These are phyloP conservation scores for Thecaphora thlaspeos DNA, from an alignment of 1,284 basidiomycete species.

Conservation along the genomic window DNA sequence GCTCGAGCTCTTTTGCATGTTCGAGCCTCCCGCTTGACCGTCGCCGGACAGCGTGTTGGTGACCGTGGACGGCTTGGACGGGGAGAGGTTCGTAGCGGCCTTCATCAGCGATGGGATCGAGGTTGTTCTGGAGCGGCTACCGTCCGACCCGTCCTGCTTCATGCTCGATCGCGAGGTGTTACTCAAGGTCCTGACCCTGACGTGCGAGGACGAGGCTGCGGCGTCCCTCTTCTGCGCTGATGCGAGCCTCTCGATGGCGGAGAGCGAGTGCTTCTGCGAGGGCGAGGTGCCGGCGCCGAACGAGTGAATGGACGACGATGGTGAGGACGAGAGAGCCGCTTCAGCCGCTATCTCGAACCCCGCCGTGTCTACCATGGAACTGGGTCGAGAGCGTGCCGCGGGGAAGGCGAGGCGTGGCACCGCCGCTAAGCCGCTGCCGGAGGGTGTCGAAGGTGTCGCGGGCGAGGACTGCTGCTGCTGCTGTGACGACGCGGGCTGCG, in stretches of 20 bases:
- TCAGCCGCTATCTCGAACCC: conserved; percentile 8
- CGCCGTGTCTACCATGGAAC: conserved; percentile 28
- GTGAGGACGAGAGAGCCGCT: conserved; percentile 21
- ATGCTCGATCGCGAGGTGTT: conserved; percentile 25
- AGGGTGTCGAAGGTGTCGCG: neutral
- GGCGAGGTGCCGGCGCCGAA: conserved; percentile 8
- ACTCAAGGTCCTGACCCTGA: conserved; percentile 16
- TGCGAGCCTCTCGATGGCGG: conserved; percentile 19
- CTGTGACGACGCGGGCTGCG: neutral
- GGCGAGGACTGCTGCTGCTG: no score
- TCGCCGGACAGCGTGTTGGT: neutral
- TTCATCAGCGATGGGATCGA: conserved; percentile 22
- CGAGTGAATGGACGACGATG: conserved; percentile 22
- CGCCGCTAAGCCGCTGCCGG: neutral
- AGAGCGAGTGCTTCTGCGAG: conserved; percentile 25
- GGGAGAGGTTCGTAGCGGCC: conserved; percentile 8
- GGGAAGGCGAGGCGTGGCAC: conserved; percentile 22
- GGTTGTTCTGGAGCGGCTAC: neutral
- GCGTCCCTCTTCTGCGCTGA: conserved; percentile 23
- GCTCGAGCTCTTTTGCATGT: neutral
- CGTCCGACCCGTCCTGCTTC: conserved; percentile 4
- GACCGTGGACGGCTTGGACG: conserved; percentile 16
- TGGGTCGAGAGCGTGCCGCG: conserved; percentile 18
- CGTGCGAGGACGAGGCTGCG: conserved; percentile 21
- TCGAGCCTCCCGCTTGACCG: neutral